Base-by-base conservation (phyloP, 2,329 filamentous ascomycete species). In the Botrytis elliptica region DNA sequence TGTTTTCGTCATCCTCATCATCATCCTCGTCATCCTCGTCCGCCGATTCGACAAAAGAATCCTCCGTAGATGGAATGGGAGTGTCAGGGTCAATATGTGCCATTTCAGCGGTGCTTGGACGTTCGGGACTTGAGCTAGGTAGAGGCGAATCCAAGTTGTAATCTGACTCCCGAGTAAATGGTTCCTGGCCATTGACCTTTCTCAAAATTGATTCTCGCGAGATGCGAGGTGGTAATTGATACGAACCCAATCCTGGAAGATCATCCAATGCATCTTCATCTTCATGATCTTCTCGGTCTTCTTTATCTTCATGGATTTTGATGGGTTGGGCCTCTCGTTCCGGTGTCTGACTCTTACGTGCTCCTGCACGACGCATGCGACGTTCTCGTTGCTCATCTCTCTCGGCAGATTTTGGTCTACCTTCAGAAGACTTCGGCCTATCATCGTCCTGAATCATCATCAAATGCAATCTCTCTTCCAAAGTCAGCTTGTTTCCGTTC, bases 131-230 rank as follows among this genome's bases (percentile, higher is more conserved):
- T 3, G 88, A 89, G 75, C 86, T 87, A 3, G 87, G 85, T n/a
- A 85, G 83, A 1, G 89, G 88, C 3, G 90, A 90, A 5, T 89
- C 90, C 78, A 91, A 89, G 78, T 88, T 88, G 76, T 89, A 91
- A 73, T 90, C 88, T 6, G 90, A 89, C 71, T 90, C 86, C 74
- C 85, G 83, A 33, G 90, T 88, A 63, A 88, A 85, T 66, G 83
- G 78, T 75, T 86, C 79, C 60, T 84, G 77, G 65, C 87, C 93
- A 81, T 96, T 93, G 72, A 98, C 91, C 75, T 95, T 94, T 71
- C 93, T 91, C 78, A 98, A 85, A 78, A 98, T 98, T 0, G 95
- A 97, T 81, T 98, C 96, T 55, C 95, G 90, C 14, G 95, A 98
- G 80, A 98, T 97, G 72, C 92, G 92, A 18, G 92, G 87, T 29